Evolutionary conservation across 306 rosid genomes (phyloP), one percentile per base, ranked within the genome.

Genomic region (Clitoria ternatea): DNA sequence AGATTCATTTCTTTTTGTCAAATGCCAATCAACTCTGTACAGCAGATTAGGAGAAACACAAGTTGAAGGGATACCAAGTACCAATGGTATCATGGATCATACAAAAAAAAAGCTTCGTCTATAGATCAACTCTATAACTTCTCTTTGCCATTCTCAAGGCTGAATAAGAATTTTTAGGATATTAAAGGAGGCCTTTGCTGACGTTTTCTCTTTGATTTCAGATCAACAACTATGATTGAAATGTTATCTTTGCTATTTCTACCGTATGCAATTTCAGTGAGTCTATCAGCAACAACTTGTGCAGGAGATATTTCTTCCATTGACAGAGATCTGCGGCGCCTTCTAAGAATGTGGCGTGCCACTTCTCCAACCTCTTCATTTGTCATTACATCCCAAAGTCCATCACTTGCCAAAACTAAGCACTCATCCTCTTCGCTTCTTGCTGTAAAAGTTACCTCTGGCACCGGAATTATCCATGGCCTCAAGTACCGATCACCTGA

Each of bases 401-500:
- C 96, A 53, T 90, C 96, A 44, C 96, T 90, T 23, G 96, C 96
- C 84, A 90, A 50, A 63, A 90, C 57, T 60, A 90, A 56, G 44
- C 96, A 90, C 77, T 90, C 96, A 70, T 90, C 96, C 69, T 90
- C 96, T 0, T 87, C 91, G 8, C 77, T 87, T 84, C 94, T 80
- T 1, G 79, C 60, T 33, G 80, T 90, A 69, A 90, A 90, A 44
- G 80, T 79, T 65, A 85, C 77, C 81, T 90, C 96, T 6, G 96
- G 96, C 66, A 82, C 90, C 1, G 96, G 96, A 74, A 90, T 88
- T 60, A 90, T 85, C 96, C 96, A 90, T 44, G 96, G 96, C 77
- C 91, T 87, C 44, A 90, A 71, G 69, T 87, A 90, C 35, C 88
- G 74, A 70, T 90, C 96, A 60, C 96, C 96, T 90, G 86, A 55